Conservation (phyloP, 148 eudicot genomes). For the Bassia scoparia region DNA sequence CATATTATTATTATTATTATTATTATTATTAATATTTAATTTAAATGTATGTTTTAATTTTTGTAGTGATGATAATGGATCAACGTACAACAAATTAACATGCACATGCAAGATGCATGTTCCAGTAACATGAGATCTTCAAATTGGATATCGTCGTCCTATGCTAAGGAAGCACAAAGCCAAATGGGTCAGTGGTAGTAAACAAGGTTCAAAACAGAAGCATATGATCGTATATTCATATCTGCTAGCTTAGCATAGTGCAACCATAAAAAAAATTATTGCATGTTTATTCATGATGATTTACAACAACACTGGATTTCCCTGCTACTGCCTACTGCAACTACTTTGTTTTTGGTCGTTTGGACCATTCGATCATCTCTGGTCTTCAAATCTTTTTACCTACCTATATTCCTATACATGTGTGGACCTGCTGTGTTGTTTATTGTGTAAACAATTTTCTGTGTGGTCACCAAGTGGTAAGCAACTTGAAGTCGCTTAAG, state of each 20-base stretch:
- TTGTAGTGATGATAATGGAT: too few relatives aligned
- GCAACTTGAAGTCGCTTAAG: too few relatives aligned
- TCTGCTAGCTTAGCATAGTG: too few relatives aligned
- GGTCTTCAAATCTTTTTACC: not conserved
- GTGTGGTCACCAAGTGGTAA: too few relatives aligned
- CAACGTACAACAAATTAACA: too few relatives aligned
- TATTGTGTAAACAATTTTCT: too few relatives aligned
- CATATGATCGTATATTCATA: not conserved
- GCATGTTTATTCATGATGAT: too few relatives aligned
- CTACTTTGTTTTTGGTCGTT: not conserved
- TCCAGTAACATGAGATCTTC: constrained; percentile 14
- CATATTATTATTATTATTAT: too few relatives aligned
- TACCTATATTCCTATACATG: not conserved
- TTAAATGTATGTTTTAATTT: too few relatives aligned
- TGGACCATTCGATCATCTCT: not conserved
- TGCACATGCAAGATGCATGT: constrained; percentile 16
- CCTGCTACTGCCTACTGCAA: not conserved
- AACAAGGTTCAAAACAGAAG: not conserved
- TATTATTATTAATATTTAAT: too few relatives aligned
- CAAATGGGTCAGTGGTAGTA: not conserved
- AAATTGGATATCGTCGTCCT: constrained; percentile 4
- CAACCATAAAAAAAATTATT: not conserved
- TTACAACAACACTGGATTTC: constrained; percentile 6
- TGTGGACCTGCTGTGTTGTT: too few relatives aligned
- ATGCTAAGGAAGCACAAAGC: constrained; percentile 19